A percentile compares a stretch with the other conserved stretches of the same genome.
These are phyloP conservation scores for Leavenworthia alabamica DNA, from an alignment of 345 rosid species.

Conservation along the genomic window DNA sequence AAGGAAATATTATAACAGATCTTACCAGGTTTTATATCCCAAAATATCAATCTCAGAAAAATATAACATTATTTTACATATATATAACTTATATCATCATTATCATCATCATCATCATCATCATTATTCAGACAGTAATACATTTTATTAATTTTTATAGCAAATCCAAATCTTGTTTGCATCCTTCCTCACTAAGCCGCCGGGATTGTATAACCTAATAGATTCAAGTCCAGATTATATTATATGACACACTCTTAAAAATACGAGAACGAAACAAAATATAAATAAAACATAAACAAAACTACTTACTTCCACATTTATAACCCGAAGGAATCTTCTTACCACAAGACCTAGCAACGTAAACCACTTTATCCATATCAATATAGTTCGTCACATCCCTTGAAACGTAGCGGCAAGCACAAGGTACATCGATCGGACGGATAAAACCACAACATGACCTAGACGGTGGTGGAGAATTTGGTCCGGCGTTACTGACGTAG, in stretches of 20 bases:
- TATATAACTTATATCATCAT: no score
- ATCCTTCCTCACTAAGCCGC: neutral
- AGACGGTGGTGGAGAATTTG: constrained; percentile 30
- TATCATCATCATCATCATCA: no score
- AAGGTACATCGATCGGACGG: constrained; percentile 23
- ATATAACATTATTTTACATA: constrained; percentile 11
- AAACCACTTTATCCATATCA: constrained; percentile 42
- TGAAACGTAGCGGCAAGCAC: constrained; percentile 32
- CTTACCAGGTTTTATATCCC: constrained; percentile 7
- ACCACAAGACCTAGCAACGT: constrained; percentile 40
- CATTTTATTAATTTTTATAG: neutral
- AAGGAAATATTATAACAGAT: neutral
- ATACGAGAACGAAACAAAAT: neutral
- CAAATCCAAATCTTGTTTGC: neutral
- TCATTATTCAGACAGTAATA: constrained; percentile 15
- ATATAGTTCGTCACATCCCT: constrained; percentile 16
- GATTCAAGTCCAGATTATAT: neutral
- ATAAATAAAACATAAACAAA: no score
- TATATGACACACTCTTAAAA: neutral
- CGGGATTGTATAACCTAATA: constrained; percentile 23
- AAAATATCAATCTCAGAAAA: neutral
- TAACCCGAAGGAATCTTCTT: constrained; percentile 29
- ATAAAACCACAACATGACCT: constrained; percentile 17
- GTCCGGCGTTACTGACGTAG: constrained; percentile 17
- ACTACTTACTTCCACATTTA: constrained; percentile 43